phyloP scores from a whole-genome alignment of 2,329 filamentous ascomycete genomes.

The Coniochaeta hoffmannii region DNA sequence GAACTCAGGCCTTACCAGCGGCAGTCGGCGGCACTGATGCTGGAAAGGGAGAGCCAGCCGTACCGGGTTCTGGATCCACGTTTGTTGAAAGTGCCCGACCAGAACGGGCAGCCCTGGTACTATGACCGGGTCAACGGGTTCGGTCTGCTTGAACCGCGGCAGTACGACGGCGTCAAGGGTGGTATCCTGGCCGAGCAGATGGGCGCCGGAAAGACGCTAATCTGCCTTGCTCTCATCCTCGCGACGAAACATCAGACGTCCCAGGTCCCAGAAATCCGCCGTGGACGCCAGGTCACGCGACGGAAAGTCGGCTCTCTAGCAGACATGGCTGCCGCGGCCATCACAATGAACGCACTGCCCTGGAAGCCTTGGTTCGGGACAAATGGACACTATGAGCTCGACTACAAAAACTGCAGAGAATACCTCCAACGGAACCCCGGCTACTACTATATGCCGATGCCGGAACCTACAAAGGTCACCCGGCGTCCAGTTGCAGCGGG shows the following conservation, averaged over 20 bases:
- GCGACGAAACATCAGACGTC: slow-evolving; percentile 66
- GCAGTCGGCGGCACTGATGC: slow-evolving; percentile 73
- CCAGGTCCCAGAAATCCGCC: slow-evolving; percentile 55
- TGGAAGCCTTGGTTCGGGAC: slow-evolving; percentile 61
- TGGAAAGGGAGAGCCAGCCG: slow-evolving; percentile 68
- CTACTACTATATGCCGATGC: slow-evolving; percentile 47
- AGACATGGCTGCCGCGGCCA: slow-evolving; percentile 67
- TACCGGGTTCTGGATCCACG: slow-evolving; percentile 65
- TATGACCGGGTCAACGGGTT: slow-evolving; percentile 58
- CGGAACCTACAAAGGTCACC: slow-evolving; percentile 28
- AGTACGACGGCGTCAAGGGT: slow-evolving; percentile 67
- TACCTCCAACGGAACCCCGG: slow-evolving; percentile 52
- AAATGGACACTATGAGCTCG: slow-evolving; percentile 35
- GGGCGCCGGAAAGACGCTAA: slow-evolving; percentile 81
- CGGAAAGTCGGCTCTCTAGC: slow-evolving; percentile 53
- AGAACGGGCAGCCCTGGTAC: slow-evolving; percentile 58
- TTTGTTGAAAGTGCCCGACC: slow-evolving; percentile 52
- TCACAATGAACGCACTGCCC: slow-evolving; percentile 59
- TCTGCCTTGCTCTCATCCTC: slow-evolving; percentile 70
- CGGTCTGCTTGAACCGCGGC: slow-evolving; percentile 57
- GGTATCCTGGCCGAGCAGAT: slow-evolving; percentile 78
- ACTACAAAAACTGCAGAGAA: slow-evolving; percentile 46
- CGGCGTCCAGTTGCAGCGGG: slow-evolving; percentile 24
- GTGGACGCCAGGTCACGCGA: slow-evolving; percentile 27
- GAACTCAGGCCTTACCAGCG: slow-evolving; percentile 71